Evolutionary conservation across 1,284 basidiomycete genomes (phyloP).

Genomic region (Phaffia rhodozyma): DNA sequence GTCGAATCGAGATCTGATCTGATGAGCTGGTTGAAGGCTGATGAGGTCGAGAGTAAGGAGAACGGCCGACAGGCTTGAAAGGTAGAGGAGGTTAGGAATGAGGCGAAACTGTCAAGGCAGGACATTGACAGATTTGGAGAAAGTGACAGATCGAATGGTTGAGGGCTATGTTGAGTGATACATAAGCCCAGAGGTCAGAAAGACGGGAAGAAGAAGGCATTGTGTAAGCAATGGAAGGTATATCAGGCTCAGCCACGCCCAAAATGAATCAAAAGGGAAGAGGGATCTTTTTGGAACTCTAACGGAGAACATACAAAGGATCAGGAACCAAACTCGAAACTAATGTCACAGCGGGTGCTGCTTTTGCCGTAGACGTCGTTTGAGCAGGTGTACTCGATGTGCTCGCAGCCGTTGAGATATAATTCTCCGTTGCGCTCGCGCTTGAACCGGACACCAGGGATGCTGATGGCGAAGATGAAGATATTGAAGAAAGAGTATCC

Average conservation of each 20-base stretch:
- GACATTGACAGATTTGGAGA: slow-evolving; percentile 50
- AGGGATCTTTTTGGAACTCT: background rate
- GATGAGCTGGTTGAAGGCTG: slow-evolving; percentile 44
- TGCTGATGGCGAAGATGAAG: too few relatives aligned
- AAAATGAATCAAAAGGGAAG: background rate
- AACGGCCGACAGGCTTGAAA: slow-evolving; percentile 63
- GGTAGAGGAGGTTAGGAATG: slow-evolving; percentile 50
- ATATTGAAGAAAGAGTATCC: too few relatives aligned
- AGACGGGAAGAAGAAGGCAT: background rate
- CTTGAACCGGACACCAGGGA: too few relatives aligned
- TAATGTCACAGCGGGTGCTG: too few relatives aligned
- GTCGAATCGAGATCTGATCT: slow-evolving; percentile 51
- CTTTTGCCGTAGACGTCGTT: too few relatives aligned
- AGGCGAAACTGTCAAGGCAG: slow-evolving; percentile 57
- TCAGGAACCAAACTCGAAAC: background rate
- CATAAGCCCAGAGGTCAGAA: background rate
- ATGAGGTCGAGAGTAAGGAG: slow-evolving; percentile 53
- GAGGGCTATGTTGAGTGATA: slow-evolving; percentile 36
- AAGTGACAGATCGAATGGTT: slow-evolving; percentile 55
- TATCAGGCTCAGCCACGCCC: too few relatives aligned
- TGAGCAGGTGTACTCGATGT: too few relatives aligned
- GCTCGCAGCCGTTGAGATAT: too few relatives aligned
- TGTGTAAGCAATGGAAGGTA: background rate
- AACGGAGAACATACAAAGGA: slow-evolving; percentile 1
- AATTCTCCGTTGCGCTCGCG: too few relatives aligned